Evolutionary conservation across 2,329 filamentous ascomycete genomes (phyloP), one percentile per base, ranked within the genome.

Genomic region (Pyrenochaeta sp.): DNA sequence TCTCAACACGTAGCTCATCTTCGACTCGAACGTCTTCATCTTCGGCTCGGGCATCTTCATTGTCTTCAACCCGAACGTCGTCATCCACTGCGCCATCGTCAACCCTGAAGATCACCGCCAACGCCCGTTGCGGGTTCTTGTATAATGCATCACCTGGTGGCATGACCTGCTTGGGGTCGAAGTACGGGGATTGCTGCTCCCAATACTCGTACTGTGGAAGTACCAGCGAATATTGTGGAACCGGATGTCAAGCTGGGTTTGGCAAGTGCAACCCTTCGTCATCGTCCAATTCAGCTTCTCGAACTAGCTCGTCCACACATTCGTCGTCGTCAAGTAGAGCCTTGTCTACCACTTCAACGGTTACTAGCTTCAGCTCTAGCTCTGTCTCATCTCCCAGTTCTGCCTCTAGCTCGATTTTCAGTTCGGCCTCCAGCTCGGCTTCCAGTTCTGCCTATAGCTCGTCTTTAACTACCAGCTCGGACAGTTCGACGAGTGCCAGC

Each of bases 161-260:
- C 9, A 55, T 50, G 52, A 50, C 52, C 5, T 55, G 52, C 36
- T 8, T 43, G 10, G 52, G 52, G 1, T 55, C 52, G 15, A 49
- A 50, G 19, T 58, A 45, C 2, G 58, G 58, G 5, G 12, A 57
- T 13, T 58, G 54, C 22, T 58, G 54, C 9, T 57, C 50, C 2
- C 50, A 54, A 13, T 57, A 49, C 6, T 58, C 56, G 9, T 58
- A 54, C 32, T 61, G 54, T 27, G 54, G 54, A 27, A 50, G 39
- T 19, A 43, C 44, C 6, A 43, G 37, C 8, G 50, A 50, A 36
- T 57, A 57, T 36, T 57, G 50, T 7, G 54, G 54, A 10, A 32
- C 37, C 1, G 54, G 54, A 22, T 52, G 50, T 10, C 50, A 52
- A 44, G 40, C 40, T 25, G 40, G 40, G 3, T 43, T 43, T n/a